Conservation (phyloP, 2,329 filamentous ascomycete species). For the Shiraia bambusicola region DNA sequence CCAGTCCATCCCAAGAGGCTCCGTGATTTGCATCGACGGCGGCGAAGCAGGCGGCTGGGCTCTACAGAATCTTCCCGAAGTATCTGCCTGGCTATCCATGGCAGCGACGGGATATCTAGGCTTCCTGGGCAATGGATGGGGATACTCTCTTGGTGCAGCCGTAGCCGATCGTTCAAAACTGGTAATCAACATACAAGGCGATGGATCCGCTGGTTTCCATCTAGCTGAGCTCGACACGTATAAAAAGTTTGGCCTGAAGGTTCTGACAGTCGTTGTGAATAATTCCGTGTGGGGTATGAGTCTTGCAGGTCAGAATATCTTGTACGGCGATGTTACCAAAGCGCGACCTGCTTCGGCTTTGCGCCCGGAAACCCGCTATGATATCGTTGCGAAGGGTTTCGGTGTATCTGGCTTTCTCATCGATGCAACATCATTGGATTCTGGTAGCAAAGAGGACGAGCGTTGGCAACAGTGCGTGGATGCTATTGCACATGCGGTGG, state of each 20-base stretch:
- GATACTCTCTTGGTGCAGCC: constrained; percentile 48
- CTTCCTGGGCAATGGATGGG: constrained; percentile 52
- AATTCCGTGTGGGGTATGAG: constrained; percentile 52
- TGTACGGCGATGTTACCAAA: constrained; percentile 41
- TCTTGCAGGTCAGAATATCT: constrained; percentile 47
- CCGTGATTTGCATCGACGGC: constrained; percentile 47
- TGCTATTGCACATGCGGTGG: constrained; percentile 27
- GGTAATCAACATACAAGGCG: constrained; percentile 50
- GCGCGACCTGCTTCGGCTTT: constrained; percentile 37
- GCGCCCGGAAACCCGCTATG: constrained; percentile 40
- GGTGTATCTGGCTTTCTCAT: constrained; percentile 27
- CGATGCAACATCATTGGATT: constrained; percentile 22
- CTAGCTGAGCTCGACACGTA: constrained; percentile 51
- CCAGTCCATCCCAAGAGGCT: constrained; percentile 35
- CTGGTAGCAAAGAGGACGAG: constrained; percentile 9
- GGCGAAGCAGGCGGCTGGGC: constrained; percentile 46
- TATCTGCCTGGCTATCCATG: constrained; percentile 29
- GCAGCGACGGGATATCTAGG: constrained; percentile 45
- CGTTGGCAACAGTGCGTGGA: constrained; percentile 26
- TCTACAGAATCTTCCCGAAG: constrained; percentile 29
- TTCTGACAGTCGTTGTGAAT: constrained; percentile 49
- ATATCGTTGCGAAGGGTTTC: constrained; percentile 47
- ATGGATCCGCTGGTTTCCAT: constrained; percentile 51
- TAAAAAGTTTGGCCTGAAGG: constrained; percentile 42
- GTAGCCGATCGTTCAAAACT: constrained; percentile 44